Evolutionary conservation across 176 grass and related monocot genomes (phyloP).

Genomic region (Miscanthus lutarioriparius): DNA sequence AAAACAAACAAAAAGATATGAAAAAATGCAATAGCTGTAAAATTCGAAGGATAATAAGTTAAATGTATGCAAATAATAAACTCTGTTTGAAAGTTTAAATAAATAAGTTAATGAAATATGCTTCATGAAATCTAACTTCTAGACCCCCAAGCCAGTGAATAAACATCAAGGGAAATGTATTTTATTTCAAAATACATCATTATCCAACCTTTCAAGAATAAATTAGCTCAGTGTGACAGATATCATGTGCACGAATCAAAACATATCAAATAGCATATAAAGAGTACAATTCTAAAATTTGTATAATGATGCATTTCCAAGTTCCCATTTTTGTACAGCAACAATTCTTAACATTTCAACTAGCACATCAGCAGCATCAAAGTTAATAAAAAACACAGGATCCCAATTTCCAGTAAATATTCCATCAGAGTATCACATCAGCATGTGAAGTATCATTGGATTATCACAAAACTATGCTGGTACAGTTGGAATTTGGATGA

Average conservation of each 20-base stretch:
- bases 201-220: background rate
- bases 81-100: constrained; percentile 2
- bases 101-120: constrained; percentile 16
- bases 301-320: background rate
- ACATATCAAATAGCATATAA: constrained; percentile 11
- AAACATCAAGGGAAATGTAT: constrained; percentile 18
- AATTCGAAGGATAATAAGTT: background rate
- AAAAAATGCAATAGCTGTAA: constrained; percentile 6
- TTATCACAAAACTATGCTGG: background rate
- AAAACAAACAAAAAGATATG: constrained; percentile 14
- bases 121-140: constrained; percentile 5
- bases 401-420: constrained; percentile 1
- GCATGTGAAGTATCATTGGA: background rate
- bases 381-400: constrained; percentile 17
- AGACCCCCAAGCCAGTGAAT: background rate
- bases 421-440: background rate
- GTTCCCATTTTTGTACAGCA: background rate
- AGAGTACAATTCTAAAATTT: background rate
- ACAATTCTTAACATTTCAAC: constrained; percentile 5
- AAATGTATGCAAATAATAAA: background rate
- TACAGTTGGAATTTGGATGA: background rate
- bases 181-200: background rate
- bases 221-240: background rate
- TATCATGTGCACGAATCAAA: background rate
- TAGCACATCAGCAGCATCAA: background rate